Evolutionary conservation across 257 asterid genomes (phyloP), one percentile per base, ranked within the genome.

Genomic region (Misopates orontium): DNA sequence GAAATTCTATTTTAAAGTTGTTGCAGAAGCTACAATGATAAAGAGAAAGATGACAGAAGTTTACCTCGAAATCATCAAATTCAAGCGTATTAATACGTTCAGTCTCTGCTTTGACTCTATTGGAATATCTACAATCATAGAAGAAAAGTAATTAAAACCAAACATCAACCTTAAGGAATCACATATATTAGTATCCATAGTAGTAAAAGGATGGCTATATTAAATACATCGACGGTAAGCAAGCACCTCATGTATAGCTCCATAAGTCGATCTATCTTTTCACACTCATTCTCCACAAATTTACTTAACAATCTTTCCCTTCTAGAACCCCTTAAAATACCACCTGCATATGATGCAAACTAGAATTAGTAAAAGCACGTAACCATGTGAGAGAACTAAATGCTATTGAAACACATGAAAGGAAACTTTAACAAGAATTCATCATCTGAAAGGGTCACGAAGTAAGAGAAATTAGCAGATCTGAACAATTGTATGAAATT

Each of bases 251-350:
- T 79, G 83, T 90, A 86, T 66, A 90, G 96, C 77, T 94, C 96
- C 99, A 94, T 90, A 40, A 94, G 96, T 64, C 98, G 77, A 75
- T 90, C 99, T 69, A 94, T 88, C 81, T 94, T 94, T 80, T 94
- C 99, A 72, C 88, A 88, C 74, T 94, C 97, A 60, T 85, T 90
- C 83, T 94, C 98, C 79, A 90, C 96, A 77, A 94, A 94, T 83
- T 90, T 94, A 77, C 95, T 82, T 48, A 94, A 77, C 76, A 90
- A 72, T 73, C 98, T 88, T 75, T 90, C 99, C 85, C 93, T 82
- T 79, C 96, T 86, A 71, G 98, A 90, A 66, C 99, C 99, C 82
- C 98, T 88, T 68, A 82, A 76, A 60, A 94, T 85, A 75, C 99
- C 99, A 71, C 96, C 96, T 94, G 84, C 21, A 59, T 24, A 59